phyloP scores from a whole-genome alignment of 306 rosid genomes.

The Dalbergia cochinchinensis region DNA sequence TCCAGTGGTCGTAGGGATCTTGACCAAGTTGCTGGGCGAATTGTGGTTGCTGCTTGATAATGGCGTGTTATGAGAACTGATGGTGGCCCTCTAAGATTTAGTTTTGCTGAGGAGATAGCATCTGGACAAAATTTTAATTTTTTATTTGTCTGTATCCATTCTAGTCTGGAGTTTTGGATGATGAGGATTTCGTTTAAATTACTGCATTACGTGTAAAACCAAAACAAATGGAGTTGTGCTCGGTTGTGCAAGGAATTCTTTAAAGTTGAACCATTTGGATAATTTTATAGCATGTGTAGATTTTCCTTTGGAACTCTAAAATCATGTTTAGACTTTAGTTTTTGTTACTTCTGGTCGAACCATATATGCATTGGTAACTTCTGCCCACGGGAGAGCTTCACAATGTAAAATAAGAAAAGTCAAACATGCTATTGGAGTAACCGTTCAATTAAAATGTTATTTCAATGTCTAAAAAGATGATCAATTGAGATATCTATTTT shows the following conservation, averaged over 20 bases:
- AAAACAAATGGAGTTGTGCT: not conserved
- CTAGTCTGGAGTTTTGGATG: not conserved
- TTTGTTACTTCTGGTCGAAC: too few relatives aligned
- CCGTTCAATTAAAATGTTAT: too few relatives aligned
- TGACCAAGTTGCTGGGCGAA: constrained; percentile 17
- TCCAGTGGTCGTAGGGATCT: constrained; percentile 26
- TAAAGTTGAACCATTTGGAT: too few relatives aligned
- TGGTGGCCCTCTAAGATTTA: constrained; percentile 1
- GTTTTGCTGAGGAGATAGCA: not conserved
- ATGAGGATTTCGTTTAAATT: not conserved
- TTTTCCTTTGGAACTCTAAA: too few relatives aligned
- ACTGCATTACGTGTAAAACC: not conserved
- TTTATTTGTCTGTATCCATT: not conserved
- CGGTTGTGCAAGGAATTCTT: not conserved
- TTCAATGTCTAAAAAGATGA: too few relatives aligned
- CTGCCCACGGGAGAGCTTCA: too few relatives aligned
- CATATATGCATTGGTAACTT: too few relatives aligned
- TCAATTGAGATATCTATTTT: too few relatives aligned
- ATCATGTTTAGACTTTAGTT: too few relatives aligned
- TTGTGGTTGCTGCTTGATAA: constrained; percentile 9
- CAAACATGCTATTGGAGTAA: too few relatives aligned
- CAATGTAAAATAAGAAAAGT: too few relatives aligned
- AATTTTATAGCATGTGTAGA: too few relatives aligned
- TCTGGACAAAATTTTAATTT: not conserved
- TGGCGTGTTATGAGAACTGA: not conserved